Evolutionary conservation across 148 eudicot genomes (phyloP).

Genomic region (Mesembryanthemum crystallinum): DNA sequence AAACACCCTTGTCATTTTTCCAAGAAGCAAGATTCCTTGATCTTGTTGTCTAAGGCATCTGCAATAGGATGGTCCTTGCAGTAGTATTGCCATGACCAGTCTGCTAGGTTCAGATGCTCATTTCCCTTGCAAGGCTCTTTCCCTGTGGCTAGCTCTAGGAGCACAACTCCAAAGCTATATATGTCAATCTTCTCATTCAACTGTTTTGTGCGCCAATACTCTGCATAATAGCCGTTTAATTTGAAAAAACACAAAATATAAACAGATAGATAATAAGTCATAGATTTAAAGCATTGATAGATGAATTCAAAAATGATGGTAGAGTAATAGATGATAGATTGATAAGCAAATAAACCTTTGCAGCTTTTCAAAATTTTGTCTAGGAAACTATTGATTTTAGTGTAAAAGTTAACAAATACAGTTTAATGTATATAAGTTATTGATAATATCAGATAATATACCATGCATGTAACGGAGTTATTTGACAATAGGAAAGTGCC

Average conservation of each 20-base stretch:
- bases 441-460: too few species aligned
- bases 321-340: background rate
- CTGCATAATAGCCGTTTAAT: conserved; percentile 24
- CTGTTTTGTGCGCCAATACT: conserved; percentile 42
- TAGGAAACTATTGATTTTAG: too few species aligned
- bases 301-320: background rate
- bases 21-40: conserved; percentile 34
- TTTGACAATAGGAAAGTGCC: too few species aligned
- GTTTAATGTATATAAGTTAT: too few species aligned
- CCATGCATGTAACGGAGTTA: too few species aligned
- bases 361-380: too few species aligned
- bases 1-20: conserved; percentile 50
- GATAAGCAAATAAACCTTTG: too few species aligned
- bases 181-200: conserved; percentile 65
- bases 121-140: conserved; percentile 45
- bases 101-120: conserved; percentile 49
- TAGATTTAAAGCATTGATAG: background rate
- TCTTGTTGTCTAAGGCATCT: conserved; percentile 40
- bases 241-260: too few species aligned
- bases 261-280: too few species aligned
- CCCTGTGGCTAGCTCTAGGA: conserved; percentile 59
- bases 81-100: conserved; percentile 63
- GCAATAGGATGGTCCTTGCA: conserved; percentile 35
- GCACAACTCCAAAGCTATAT: conserved; percentile 67
- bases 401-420: too few species aligned